Base-by-base conservation (phyloP, 2,329 filamentous ascomycete species). In the Rutstroemia sp. region DNA sequence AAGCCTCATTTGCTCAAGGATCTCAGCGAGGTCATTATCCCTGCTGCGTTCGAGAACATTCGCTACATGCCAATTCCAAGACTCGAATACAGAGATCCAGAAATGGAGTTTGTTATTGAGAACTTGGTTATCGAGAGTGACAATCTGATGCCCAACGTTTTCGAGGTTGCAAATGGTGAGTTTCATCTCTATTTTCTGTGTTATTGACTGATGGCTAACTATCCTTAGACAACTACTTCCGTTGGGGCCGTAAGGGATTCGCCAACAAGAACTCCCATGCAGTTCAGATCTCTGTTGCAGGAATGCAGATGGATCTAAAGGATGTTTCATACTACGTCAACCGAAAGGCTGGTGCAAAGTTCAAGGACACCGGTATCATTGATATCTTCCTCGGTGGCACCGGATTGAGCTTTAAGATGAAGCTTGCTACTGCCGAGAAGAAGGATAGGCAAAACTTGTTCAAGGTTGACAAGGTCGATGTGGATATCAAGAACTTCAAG, bases 261-360 rank as follows among this genome's bases (percentile, higher is more conserved):
- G 77, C 80, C 66, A 95, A 81, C 78, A 90, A 86, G 77, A 86
- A 84, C 72, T 86, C 89, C 73, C 92, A 96, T 73, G 78, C 79
- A 2, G 67, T 92, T 63, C 90, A 94, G 77, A 79, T 97, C 61
- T 87, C 90, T 60, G 87, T 94, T 3, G 87, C 89, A 23, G 92
- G 94, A 53, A 80, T 99, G 42, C 94, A 99, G 77, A 91, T 92
- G 78, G 94, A 99, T 64, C 78, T 97, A 46, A 82, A 81, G 62
- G 90, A 96, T 68, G 90, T 99, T 61, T 90, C 88, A 72, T 97
- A 92, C 79, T 92, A 97, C 73, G 79, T 99, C 74, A 94, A 94
- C 77, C 89, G 87, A 75, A 97, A 99, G 82, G 77, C 91, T 67
- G 92, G 94, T 8, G 92, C 92, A 3, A 81, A 85, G 14, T 78